These are phyloP conservation scores for Triglochin maritima DNA, from an alignment of 106 monocot species.

Conservation along the genomic window DNA sequence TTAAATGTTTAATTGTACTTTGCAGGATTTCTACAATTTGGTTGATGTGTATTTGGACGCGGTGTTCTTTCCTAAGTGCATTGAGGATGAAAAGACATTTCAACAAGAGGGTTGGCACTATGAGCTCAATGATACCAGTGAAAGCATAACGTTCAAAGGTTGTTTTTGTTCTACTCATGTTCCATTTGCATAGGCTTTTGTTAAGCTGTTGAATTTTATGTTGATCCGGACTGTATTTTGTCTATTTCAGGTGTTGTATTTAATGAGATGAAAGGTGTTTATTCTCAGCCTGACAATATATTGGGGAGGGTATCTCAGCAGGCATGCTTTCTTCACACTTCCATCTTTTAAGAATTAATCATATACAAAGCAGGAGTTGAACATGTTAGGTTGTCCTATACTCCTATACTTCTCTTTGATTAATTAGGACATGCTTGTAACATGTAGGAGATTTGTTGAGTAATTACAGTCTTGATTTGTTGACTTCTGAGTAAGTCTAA, in stretches of 20 bases:
- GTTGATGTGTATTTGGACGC: conserved; percentile 99
- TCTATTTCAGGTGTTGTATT: conserved; percentile 84
- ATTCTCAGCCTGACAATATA: conserved; percentile 97
- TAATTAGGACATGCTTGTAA: too few species aligned
- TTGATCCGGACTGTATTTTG: neutral
- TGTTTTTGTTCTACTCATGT: neutral
- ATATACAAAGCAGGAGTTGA: too few species aligned
- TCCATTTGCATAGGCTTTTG: neutral
- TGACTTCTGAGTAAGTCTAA: too few species aligned
- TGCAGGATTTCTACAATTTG: conserved; percentile 98
- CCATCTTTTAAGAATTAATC: neutral
- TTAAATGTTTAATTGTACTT: neutral
- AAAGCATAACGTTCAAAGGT: conserved; percentile 97
- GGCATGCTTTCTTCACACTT: conserved; percentile 29
- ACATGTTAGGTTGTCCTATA: too few species aligned
- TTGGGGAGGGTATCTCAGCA: conserved; percentile 64
- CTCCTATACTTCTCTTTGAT: too few species aligned
- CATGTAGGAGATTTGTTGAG: too few species aligned
- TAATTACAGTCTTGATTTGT: too few species aligned
- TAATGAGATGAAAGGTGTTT: conserved; percentile 99
- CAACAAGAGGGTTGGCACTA: conserved; percentile 99
- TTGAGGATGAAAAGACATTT: conserved; percentile 90
- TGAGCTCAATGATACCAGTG: conserved; percentile 79
- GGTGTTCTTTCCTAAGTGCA: conserved; percentile 93
- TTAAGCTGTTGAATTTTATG: conserved; percentile 2